These are phyloP conservation scores for Neophaeococcomyces aloes DNA, from an alignment of 2,329 filamentous ascomycete genomes.

Conservation along the genomic window DNA sequence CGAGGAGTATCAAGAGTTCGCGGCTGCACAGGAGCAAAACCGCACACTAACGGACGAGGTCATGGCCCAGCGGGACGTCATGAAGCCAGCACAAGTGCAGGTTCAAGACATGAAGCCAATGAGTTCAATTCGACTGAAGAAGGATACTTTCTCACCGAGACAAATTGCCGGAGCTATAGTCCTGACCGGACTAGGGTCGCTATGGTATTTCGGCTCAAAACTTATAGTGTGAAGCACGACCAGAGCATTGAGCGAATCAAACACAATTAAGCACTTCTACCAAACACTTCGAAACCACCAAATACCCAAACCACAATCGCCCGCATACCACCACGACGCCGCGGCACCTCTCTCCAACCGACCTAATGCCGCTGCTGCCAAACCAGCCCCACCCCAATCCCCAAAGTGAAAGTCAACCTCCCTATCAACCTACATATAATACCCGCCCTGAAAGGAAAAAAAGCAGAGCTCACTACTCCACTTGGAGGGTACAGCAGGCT, in stretches of 20 bases:
- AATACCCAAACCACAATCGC: too few species aligned
- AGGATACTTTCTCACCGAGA: conserved; percentile 20
- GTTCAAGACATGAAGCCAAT: conserved; percentile 8
- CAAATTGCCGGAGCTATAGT: conserved; percentile 22
- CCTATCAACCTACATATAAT: too few species aligned
- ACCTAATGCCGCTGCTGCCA: too few species aligned
- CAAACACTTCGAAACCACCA: too few species aligned
- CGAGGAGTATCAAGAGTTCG: conserved; percentile 34
- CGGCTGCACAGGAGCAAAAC: conserved; percentile 17
- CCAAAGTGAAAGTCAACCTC: too few species aligned
- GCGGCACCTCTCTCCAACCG: too few species aligned
- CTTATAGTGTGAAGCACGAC: conserved; percentile 12
- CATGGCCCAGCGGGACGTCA: conserved; percentile 9
- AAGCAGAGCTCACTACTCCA: too few species aligned
- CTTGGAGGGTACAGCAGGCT: too few species aligned
- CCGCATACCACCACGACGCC: too few species aligned
- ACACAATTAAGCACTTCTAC: too few species aligned
- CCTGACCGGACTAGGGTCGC: conserved; percentile 22
- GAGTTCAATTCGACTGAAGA: conserved; percentile 17
- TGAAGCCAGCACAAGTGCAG: background rate
- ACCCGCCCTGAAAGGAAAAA: too few species aligned
- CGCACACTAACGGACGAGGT: conserved; percentile 13
- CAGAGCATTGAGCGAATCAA: background rate
- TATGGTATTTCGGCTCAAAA: conserved; percentile 24
- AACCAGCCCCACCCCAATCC: too few species aligned